Evolutionary conservation across 2,329 filamentous ascomycete genomes (phyloP).

Genomic region (Hirsutella thompsonii): DNA sequence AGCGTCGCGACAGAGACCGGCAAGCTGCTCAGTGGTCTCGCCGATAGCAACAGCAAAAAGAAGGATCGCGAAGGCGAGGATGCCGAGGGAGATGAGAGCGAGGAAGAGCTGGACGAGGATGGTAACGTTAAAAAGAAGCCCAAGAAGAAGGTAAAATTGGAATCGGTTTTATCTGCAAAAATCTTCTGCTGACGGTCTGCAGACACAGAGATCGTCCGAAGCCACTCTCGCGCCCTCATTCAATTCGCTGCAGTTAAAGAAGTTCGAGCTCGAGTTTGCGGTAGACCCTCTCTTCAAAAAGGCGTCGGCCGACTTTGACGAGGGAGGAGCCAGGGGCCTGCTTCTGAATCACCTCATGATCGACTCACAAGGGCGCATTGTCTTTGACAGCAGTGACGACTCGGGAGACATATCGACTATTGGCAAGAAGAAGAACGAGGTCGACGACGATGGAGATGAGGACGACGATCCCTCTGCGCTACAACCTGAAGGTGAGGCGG

Average conservation of each 20-base stretch:
- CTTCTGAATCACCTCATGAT: conserved; percentile 95
- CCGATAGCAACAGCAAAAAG: conserved; percentile 71
- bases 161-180: not conserved
- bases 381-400: conserved; percentile 97
- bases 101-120: conserved; percentile 51
- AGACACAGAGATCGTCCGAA: conserved; percentile 70
- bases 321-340: conserved; percentile 90
- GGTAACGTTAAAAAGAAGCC: conserved; percentile 47
- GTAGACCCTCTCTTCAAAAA: conserved; percentile 99
- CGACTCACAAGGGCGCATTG: conserved; percentile 80
- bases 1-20: conserved; percentile 96
- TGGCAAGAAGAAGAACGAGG: conserved; percentile 23
- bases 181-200: not conserved
- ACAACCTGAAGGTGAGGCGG: conserved; percentile 28
- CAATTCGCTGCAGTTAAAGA: conserved; percentile 80
- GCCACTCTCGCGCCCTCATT: conserved; percentile 88
- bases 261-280: conserved; percentile 91
- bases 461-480: conserved; percentile 16
- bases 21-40: conserved; percentile 83
- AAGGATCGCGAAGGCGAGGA: conserved; percentile 52
- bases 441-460: conserved; percentile 22
- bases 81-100: conserved; percentile 54
- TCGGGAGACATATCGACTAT: conserved; percentile 33
- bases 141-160: conserved; percentile 58
- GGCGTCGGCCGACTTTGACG: conserved; percentile 94